Evolutionary conservation across 495 filamentous ascomycete species (phyloP).

Genomic region (Acidiella bohemica): DNA sequence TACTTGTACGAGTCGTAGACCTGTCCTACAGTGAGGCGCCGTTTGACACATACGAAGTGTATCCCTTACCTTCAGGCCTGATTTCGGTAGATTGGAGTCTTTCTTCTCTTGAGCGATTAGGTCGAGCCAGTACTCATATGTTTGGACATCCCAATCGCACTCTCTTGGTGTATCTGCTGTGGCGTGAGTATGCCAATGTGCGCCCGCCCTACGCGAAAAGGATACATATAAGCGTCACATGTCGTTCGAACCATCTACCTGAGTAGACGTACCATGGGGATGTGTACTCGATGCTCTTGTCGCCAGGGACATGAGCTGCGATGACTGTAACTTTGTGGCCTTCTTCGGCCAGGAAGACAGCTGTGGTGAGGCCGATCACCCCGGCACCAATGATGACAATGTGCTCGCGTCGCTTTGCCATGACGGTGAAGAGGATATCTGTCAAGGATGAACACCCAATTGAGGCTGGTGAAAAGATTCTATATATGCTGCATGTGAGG

Average conservation of each 20-base stretch:
- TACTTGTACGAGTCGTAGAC: slow-evolving; percentile 15
- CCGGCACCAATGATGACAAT: slow-evolving; percentile 27
- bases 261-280: slow-evolving; percentile 26
- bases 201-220: slow-evolving; percentile 30
- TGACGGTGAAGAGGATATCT: too few species aligned
- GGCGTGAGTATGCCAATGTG: slow-evolving; percentile 32
- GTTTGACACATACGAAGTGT: not conserved
- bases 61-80: slow-evolving; percentile 8
- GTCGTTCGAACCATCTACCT: too few species aligned
- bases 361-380: slow-evolving; percentile 37
- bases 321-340: slow-evolving; percentile 33
- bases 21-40: too few species aligned
- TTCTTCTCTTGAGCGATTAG: slow-evolving; percentile 17
- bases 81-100: slow-evolving; percentile 1
- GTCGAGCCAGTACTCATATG: slow-evolving; percentile 26
- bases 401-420: too few species aligned
- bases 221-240: too few species aligned
- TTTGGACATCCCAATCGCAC: slow-evolving; percentile 30
- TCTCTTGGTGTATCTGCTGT: slow-evolving; percentile 17
- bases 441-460: too few species aligned
- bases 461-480: too few species aligned
- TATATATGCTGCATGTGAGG: too few species aligned
- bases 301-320: slow-evolving; percentile 32
- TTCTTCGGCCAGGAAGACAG: slow-evolving; percentile 30
- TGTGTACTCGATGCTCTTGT: slow-evolving; percentile 29